Base-by-base conservation (phyloP, 176 grass and related monocot species). In the Guadua angustifolia region DNA sequence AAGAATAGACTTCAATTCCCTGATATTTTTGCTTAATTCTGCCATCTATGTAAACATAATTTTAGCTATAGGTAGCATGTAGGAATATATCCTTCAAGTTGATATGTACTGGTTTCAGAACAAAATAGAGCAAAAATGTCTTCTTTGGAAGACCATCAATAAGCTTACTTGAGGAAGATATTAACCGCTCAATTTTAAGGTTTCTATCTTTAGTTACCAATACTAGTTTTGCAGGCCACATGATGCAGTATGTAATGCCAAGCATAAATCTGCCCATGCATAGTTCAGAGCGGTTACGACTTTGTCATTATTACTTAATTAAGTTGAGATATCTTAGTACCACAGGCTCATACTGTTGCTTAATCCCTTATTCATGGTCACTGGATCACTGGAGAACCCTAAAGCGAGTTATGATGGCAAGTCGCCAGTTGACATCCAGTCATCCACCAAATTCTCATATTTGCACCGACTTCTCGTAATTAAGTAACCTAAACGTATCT, bases 1-100 rank as follows among this genome's bases (percentile, higher is more conserved):
- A 17, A 99, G 93, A 86, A 94, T 91, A 81, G 81, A 92, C 85
- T 95, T 99, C 69, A 99, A 64, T 44, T 99, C 96, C 89, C 96
- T 92, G 64, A 99, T 95, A 89, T 94, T 95, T 90, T 94, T 99
- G 88, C 93, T 88, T 66, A 99, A 69, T 81, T 99, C 96, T 66
- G 74, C 52, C 91, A 95, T 94, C 96, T 99, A 88, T 47, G 80
- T 22, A 90, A 89, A 87, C 15, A 52, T 17, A 77, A 9, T 66
- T 2, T 79, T 62, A 82, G 66, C 43, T 29, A 21, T 18, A 75
- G 17, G 25, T 77, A 69, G 22, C 33, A 12, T 66, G 43, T 16
- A 68, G 1, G 19, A 58, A 46, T 44, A 77, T 68, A 35, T 77
- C 5, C 2, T 64, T 53, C 62, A 22, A 74, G 14, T 19, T 64